Base-by-base conservation (phyloP, 768 basidiomycete genomes). In the Daedaleopsis sinensis region DNA sequence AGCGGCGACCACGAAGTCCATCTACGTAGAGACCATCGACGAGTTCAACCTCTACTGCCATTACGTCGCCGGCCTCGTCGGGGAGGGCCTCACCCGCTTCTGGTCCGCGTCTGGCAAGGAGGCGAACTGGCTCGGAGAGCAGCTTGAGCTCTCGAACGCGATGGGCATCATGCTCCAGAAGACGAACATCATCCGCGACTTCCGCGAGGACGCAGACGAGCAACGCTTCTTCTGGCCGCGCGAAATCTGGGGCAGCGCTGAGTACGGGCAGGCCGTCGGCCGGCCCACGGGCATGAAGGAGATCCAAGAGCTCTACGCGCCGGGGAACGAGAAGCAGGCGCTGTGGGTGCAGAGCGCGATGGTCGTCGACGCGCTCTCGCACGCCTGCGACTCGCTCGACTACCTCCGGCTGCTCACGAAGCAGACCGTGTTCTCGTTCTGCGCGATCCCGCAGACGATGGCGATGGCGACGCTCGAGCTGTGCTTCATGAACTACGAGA, bases 41-140 rank as follows among this genome's bases (percentile, higher is more conserved):
- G 94, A 97, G 66, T 99, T 95, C 77, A 94, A 98, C 73, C 83
- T 99, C 15, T 99, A 99, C 76, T 99, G 96, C 73, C 96, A 99
- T 74, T 98, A 95, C 71, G 96, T 98, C 67, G 96, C 96, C 0
- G 96, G 96, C 3, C 89, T 99, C 58, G 96, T 98, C 61, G 96
- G 96, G 38, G 96, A 98, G 74, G 96, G 96, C 49, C 84, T 96
- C 36, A 94, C 93, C 0, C 86, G 93, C 13, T 80, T 98, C 46
- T 96, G 94, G 79, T 79, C 91, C 16, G 90, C 90, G 4, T 93
- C 94, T 6, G 85, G 85, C 24, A 95, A 94, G 70, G 96, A 98
- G 73, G 81, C 80, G 0, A 68, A 82, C 0, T 91, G 85, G 79
- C 76, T 99, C 38, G 88, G 82, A 32, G 77, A 84, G 32, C 92